Conservation (phyloP, 2,329 filamentous ascomycete genomes). For the Sarocladiaceae sp. region DNA sequence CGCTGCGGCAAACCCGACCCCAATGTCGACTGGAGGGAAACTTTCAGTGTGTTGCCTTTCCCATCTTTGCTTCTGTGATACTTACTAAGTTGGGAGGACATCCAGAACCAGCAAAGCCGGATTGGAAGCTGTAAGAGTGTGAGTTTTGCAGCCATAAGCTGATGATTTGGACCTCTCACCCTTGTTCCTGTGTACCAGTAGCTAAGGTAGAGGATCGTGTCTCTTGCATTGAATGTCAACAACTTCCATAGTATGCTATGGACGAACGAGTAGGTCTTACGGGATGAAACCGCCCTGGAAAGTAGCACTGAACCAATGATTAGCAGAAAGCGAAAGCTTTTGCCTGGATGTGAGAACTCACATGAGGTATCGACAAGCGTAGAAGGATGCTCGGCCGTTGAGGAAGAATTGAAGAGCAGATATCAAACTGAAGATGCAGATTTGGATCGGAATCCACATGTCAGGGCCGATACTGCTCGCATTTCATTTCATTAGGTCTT, state of each 20-base stretch:
- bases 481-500: not conserved
- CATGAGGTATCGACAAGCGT: constrained; percentile 26
- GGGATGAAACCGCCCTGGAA: constrained; percentile 52
- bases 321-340: not conserved
- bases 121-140: constrained; percentile 44
- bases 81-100: constrained; percentile 26
- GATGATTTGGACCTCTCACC: constrained; percentile 20
- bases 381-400: constrained; percentile 24
- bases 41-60: too few relatives aligned
- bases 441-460: constrained; percentile 44
- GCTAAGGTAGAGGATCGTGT: constrained; percentile 53
- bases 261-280: too few relatives aligned
- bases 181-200: constrained; percentile 62
- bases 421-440: constrained; percentile 25
- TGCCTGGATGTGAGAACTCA: constrained; percentile 11
- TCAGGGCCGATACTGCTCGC: constrained; percentile 32
- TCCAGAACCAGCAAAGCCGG: constrained; percentile 64
- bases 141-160: not conserved
- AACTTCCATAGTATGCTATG: not conserved
- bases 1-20: constrained; percentile 49
- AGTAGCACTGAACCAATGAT: constrained; percentile 24
- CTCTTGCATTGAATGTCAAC: constrained; percentile 12
- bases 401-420: constrained; percentile 28
- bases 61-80: not conserved
- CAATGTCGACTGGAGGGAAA: constrained; percentile 30